phyloP scores from a whole-genome alignment of 106 monocot species.

The Iris macrosiphon region DNA sequence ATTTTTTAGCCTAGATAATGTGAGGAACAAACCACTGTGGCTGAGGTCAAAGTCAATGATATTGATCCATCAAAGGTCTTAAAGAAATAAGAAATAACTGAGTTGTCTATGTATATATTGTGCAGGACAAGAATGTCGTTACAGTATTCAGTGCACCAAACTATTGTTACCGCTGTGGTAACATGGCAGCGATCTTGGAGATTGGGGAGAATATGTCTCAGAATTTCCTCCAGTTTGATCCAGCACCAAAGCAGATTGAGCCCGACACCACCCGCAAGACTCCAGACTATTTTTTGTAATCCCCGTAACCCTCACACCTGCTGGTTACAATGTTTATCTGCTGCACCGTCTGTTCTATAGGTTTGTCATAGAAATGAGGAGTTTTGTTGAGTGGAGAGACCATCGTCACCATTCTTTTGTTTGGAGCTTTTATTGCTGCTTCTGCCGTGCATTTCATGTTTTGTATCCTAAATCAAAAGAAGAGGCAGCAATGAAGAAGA shows the following conservation, averaged over 20 bases:
- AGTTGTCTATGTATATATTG: not conserved
- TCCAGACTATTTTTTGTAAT: constrained; percentile 45
- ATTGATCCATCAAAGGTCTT: not conserved
- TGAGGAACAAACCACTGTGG: not conserved
- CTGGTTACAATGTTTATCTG: not conserved
- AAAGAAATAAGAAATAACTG: not conserved
- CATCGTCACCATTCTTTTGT: constrained; percentile 16
- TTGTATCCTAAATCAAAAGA: too few relatives aligned
- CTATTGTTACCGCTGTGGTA: constrained; percentile 48
- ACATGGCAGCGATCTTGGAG: constrained; percentile 45
- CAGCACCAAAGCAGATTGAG: constrained; percentile 38
- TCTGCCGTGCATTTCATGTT: not conserved
- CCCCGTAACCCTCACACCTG: constrained; percentile 18
- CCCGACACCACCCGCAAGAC: constrained; percentile 37
- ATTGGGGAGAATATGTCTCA: constrained; percentile 48
- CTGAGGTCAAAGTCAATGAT: not conserved
- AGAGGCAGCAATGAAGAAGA: not conserved
- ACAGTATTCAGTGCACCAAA: constrained; percentile 49
- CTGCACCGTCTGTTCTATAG: constrained; percentile 9
- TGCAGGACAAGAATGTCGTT: constrained; percentile 41
- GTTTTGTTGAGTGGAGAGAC: constrained; percentile 6
- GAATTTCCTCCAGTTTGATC: constrained; percentile 46
- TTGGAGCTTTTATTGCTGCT: constrained; percentile 6
- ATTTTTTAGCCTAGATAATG: not conserved
- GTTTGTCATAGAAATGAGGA: constrained; percentile 10